Evolutionary conservation across 1,284 basidiomycete genomes (phyloP).

Genomic region (Ceratobasidium sp.): DNA sequence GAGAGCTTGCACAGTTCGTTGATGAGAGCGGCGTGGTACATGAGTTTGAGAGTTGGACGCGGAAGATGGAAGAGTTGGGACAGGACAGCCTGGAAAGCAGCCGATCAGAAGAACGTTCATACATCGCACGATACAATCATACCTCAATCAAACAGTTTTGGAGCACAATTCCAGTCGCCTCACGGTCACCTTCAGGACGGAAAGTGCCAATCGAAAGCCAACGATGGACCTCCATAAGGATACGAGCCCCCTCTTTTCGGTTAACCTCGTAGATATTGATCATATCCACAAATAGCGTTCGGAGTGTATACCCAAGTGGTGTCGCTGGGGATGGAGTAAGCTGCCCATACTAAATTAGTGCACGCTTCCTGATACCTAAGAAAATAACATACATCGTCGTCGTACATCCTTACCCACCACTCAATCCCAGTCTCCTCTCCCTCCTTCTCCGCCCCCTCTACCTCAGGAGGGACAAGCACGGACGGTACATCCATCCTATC

Average conservation of each 20-base stretch:
- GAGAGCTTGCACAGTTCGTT: conserved; percentile 94
- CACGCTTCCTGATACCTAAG: conserved; percentile 19
- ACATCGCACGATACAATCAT: no score
- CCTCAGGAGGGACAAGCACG: conserved; percentile 87
- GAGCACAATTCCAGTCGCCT: conserved; percentile 63
- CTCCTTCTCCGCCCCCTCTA: conserved; percentile 76
- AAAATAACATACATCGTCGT: conserved; percentile 71
- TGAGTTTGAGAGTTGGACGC: conserved; percentile 75
- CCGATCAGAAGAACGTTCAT: no score
- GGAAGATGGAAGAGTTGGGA: conserved; percentile 82
- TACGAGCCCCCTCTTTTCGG: conserved; percentile 90
- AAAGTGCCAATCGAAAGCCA: conserved; percentile 89
- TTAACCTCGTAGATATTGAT: conserved; percentile 96
- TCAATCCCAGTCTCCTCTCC: conserved; percentile 60
- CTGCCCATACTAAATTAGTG: conserved; percentile 57
- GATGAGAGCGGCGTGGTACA: conserved; percentile 91
- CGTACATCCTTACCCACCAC: conserved; percentile 76
- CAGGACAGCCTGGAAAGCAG: conserved; percentile 70
- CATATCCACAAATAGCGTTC: conserved; percentile 81
- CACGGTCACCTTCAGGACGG: conserved; percentile 60
- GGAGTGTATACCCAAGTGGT: conserved; percentile 82
- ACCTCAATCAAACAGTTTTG: conserved; percentile 86
- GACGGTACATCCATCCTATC: conserved; percentile 68
- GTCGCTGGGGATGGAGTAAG: conserved; percentile 79
- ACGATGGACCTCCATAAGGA: conserved; percentile 88